A percentile compares a stretch with the other conserved stretches of the same genome.
Evolutionary conservation across 331 rosid genomes (phyloP).

Genomic region (Telfairia occidentalis): DNA sequence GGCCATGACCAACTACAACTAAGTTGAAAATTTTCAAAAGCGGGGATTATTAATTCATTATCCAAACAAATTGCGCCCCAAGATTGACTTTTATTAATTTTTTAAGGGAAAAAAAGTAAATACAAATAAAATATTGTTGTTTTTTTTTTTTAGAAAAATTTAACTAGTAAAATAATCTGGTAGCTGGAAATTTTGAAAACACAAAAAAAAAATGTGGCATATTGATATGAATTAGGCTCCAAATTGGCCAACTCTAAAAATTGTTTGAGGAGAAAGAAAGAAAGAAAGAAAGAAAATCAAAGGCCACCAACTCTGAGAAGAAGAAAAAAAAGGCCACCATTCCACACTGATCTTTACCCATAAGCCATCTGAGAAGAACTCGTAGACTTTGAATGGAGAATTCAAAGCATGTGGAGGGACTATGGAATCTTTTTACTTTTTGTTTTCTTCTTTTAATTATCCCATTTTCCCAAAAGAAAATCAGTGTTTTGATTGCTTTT

Average conservation of each 20-base stretch:
- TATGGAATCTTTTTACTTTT: too few species aligned
- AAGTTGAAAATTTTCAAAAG: neutral
- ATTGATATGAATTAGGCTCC: neutral
- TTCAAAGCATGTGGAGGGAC: neutral
- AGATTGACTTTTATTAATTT: slow-evolving; percentile 2
- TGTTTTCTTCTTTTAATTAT: too few species aligned
- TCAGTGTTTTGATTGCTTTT: too few species aligned
- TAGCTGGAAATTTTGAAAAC: neutral
- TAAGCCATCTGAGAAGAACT: neutral
- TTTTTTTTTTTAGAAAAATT: neutral
- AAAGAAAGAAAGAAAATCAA: neutral
- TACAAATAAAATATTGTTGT: neutral
- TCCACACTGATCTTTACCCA: neutral
- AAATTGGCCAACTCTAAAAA: neutral
- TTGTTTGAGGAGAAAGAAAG: neutral
- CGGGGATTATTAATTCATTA: neutral
- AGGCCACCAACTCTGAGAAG: neutral
- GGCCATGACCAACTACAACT: neutral
- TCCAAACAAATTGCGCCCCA: neutral
- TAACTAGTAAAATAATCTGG: neutral
- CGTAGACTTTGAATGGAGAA: neutral
- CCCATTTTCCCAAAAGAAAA: too few species aligned
- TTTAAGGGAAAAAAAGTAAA: too few species aligned
- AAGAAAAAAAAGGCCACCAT: neutral
- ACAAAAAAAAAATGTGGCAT: neutral